Evolutionary conservation across 2,329 filamentous ascomycete genomes (phyloP), one percentile per base, ranked within the genome.

Genomic region (Coniochaeta sp.): DNA sequence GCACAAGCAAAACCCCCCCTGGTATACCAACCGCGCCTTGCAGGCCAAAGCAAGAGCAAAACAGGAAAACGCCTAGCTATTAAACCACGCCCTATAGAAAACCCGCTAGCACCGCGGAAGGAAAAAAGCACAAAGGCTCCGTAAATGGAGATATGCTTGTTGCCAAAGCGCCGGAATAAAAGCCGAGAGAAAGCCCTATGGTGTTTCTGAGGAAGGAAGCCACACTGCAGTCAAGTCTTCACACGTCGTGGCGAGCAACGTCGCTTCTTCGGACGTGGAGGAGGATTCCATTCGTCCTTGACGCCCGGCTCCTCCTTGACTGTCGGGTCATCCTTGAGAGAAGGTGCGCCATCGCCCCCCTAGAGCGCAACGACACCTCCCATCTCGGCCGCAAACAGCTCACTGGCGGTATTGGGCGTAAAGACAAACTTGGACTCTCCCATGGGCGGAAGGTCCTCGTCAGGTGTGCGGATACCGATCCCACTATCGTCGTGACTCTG

Each of bases 381-480:
- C 38, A 42, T 42, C 38, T 42, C 38, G 9, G 38, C 38, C 20
- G 38, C 38, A 9, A 42, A 42, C 38, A 42, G 38, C 38, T 42
- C 38, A 18, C 63, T 61, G 8, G 52, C 53, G 3, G 63, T 60
- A 5, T 54, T 51, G 1, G 56, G 57, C 1, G 62, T 55, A 28
- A 66, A 63, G 9, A 72, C 70, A 61, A 77, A 85, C 61, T 85
- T 85, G 61, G 77, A 85, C 61, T 85, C 85, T 50, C 80, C 78
- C 64, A 81, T 75, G 45, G 45, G 45, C 1, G 76, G 71, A 46
- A 82, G 82, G 24, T 86, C 82, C 51, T 85, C 82, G 50, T 86
- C 83, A 1, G 82, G 82, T 4, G 82, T 85, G 49, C 81, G 72
- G 59, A 90, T 85, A 27, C 85, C 85, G 54, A 90, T 90, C 1